These are phyloP conservation scores for Barnettozyma pratensis DNA, from an alignment of 805 yeast species.

Conservation along the genomic window DNA sequence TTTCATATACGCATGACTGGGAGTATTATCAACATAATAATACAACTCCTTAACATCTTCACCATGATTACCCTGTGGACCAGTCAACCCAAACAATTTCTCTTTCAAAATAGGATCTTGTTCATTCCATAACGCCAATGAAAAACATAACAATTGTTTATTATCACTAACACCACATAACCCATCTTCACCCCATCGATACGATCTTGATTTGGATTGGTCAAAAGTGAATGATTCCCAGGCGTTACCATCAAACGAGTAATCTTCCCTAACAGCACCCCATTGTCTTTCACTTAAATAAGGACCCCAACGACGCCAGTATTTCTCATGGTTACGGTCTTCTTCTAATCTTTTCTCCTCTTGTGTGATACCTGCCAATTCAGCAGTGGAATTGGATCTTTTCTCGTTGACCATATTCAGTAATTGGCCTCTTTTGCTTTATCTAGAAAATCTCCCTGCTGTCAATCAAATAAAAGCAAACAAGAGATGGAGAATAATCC, in stretches of 20 bases:
- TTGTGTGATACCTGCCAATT: slow-evolving; percentile 24
- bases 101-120: slow-evolving; percentile 82
- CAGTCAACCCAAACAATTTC: slow-evolving; percentile 81
- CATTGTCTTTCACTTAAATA: slow-evolving; percentile 84
- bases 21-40: slow-evolving; percentile 86
- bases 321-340: slow-evolving; percentile 34
- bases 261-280: slow-evolving; percentile 80
- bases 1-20: slow-evolving; percentile 90
- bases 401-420: slow-evolving; percentile 6
- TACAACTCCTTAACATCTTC: slow-evolving; percentile 89
- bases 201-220: slow-evolving; percentile 72
- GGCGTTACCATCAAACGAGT: slow-evolving; percentile 80
- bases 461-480: too few species aligned
- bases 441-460: too few species aligned
- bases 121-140: slow-evolving; percentile 91
- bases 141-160: slow-evolving; percentile 68
- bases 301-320: slow-evolving; percentile 91
- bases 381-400: slow-evolving; percentile 22
- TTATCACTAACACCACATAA: slow-evolving; percentile 85
- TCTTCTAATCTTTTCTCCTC: slow-evolving; percentile 34
- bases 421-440: not conserved
- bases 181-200: slow-evolving; percentile 96
- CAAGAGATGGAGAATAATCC: too few species aligned
- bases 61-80: slow-evolving; percentile 93
- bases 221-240: slow-evolving; percentile 88